phyloP scores from a whole-genome alignment of 2,329 filamentous ascomycete species.

The Tricladium varicosporioides region DNA sequence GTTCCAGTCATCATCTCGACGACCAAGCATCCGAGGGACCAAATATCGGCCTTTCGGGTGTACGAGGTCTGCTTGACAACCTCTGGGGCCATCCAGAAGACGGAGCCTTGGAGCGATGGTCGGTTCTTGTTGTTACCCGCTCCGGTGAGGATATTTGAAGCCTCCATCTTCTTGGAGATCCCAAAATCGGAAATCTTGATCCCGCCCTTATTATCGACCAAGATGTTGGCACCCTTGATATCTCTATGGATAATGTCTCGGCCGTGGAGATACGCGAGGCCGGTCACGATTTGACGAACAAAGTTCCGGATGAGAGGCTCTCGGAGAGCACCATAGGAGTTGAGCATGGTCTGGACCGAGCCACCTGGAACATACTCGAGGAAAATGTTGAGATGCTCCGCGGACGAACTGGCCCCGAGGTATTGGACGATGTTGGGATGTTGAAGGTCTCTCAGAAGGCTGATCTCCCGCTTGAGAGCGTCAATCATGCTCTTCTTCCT shows the following conservation, averaged over 20 bases:
- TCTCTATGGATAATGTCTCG: conserved; percentile 97
- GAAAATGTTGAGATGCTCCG: conserved; percentile 97
- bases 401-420: conserved; percentile 88
- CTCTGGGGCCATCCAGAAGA: conserved; percentile 99
- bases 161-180: conserved; percentile 96
- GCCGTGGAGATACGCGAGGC: conserved; percentile 89
- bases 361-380: conserved; percentile 97
- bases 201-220: conserved; percentile 97
- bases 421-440: conserved; percentile 99
- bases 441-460: conserved; percentile 86
- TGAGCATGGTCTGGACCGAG: conserved; percentile 96
- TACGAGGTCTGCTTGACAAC: conserved; percentile 98
- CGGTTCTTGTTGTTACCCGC: conserved; percentile 66
- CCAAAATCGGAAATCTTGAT: conserved; percentile 99
- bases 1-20: conserved; percentile 99
- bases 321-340: conserved; percentile 92
- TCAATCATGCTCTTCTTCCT: conserved; percentile 99
- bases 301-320: conserved; percentile 95
- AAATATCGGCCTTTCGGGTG: conserved; percentile 97
- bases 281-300: conserved; percentile 90
- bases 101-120: conserved; percentile 88
- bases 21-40: conserved; percentile 93
- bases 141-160: conserved; percentile 74
- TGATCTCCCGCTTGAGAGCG: conserved; percentile 94
- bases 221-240: conserved; percentile 98